A percentile compares a stretch with the other conserved stretches of the same genome.
phyloP scores from a whole-genome alignment of 176 grass and related monocot genomes.

The Tuctoria greenei region DNA sequence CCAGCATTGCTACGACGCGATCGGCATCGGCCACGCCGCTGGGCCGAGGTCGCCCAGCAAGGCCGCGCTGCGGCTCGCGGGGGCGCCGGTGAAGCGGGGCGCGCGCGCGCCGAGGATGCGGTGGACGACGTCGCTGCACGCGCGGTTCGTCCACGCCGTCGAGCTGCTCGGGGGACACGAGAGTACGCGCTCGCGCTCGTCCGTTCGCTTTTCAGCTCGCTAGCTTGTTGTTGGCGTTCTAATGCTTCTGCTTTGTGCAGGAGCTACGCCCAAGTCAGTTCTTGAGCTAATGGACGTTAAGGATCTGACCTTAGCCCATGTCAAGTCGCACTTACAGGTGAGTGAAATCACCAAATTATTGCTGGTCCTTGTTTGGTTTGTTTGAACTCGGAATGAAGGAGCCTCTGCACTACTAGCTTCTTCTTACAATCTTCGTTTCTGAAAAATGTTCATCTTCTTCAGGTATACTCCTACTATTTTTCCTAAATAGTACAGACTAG shows the following conservation, averaged over 20 bases:
- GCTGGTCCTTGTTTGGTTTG: not conserved
- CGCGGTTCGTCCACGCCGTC: constrained; percentile 87
- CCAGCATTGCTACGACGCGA: constrained; percentile 43
- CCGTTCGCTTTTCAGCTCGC: not conserved
- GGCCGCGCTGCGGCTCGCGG: constrained; percentile 48
- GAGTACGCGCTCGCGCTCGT: constrained; percentile 40
- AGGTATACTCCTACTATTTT: constrained; percentile 6
- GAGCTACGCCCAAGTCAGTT: constrained; percentile 96
- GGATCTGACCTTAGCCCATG: constrained; percentile 95
- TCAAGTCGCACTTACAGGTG: constrained; percentile 97
- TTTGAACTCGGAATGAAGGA: not conserved
- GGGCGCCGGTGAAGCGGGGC: constrained; percentile 50
- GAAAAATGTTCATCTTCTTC: not conserved
- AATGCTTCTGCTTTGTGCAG: constrained; percentile 39
- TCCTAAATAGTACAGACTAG: not conserved
- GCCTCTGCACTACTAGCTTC: not conserved
- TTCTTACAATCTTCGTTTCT: not conserved
- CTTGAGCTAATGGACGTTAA: constrained; percentile 99
- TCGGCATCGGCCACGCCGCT: constrained; percentile 8
- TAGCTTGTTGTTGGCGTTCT: not conserved
- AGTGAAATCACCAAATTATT: not conserved
- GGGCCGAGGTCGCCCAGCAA: constrained; percentile 49
- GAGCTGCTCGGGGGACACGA: constrained; percentile 93
- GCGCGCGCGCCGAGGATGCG: constrained; percentile 78
- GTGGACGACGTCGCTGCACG: constrained; percentile 92